phyloP scores from a whole-genome alignment of 169 alveolate genomes.

The Eimeria zaria region DNA sequence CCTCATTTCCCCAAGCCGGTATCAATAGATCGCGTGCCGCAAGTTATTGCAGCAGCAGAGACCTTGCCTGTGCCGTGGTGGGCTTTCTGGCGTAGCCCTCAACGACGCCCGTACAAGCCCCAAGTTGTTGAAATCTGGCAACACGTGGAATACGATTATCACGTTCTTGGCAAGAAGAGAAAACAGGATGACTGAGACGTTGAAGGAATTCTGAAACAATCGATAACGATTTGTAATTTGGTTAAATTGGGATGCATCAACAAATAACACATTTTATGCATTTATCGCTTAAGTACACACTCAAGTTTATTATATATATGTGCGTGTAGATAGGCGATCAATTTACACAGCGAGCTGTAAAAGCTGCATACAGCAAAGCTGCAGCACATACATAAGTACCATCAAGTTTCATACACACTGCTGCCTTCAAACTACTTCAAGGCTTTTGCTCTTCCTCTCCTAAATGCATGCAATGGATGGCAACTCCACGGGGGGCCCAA shows the following conservation, averaged over 20 bases:
- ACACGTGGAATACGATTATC: slow-evolving; percentile 30
- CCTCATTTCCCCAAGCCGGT: slow-evolving; percentile 41
- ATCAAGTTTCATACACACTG: neutral
- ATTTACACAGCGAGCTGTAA: neutral
- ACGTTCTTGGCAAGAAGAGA: neutral
- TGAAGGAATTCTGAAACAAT: neutral
- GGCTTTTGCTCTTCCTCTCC: neutral
- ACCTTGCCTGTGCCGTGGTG: slow-evolving; percentile 23
- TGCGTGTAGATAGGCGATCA: neutral
- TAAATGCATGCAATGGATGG: neutral
- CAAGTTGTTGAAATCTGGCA: slow-evolving; percentile 46
- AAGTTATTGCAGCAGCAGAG: slow-evolving; percentile 33
- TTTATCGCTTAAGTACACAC: neutral
- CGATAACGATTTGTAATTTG: neutral
- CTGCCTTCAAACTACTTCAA: neutral
- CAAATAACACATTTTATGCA: neutral
- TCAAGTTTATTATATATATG: neutral
- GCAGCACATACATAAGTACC: no score
- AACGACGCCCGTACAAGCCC: slow-evolving; percentile 7
- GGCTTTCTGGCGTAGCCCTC: slow-evolving; percentile 59
- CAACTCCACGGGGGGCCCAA: slow-evolving; percentile 21
- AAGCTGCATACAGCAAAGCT: neutral
- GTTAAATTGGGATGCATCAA: neutral
- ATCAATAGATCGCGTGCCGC: slow-evolving; percentile 8
- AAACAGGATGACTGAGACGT: neutral